Percentiles rank a stretch among this genome's conserved stretches.
phyloP scores from a whole-genome alignment of 1,139 yeast species.

The Debaryomyces udenii region DNA sequence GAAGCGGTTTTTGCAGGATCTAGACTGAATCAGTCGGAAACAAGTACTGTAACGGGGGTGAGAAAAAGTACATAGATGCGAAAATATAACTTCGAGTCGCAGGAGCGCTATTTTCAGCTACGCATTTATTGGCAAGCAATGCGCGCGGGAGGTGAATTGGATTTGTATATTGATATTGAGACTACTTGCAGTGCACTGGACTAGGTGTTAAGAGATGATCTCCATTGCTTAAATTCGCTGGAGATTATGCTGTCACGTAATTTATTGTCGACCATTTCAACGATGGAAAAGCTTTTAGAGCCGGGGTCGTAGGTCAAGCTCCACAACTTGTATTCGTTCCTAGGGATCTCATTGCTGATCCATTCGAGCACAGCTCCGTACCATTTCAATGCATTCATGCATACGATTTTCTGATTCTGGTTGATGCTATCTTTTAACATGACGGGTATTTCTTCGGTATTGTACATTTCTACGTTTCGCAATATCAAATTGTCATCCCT shows the following conservation, averaged over 20 bases:
- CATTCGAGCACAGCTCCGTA: constrained; percentile 85
- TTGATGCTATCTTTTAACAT: constrained; percentile 48
- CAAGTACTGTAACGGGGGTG: no score
- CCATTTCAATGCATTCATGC: constrained; percentile 80
- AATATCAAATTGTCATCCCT: constrained; percentile 72
- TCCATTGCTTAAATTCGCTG: constrained; percentile 64
- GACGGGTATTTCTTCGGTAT: constrained; percentile 78
- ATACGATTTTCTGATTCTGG: constrained; percentile 57
- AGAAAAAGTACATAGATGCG: no score
- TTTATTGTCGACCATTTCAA: constrained; percentile 31
- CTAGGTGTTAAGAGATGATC: constrained; percentile 27
- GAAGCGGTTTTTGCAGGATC: no score
- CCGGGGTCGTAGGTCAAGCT: constrained; percentile 40
- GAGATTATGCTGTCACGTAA: constrained; percentile 46
- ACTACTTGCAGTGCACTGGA: no score
- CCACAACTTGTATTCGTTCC: constrained; percentile 33
- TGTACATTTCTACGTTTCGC: constrained; percentile 69
- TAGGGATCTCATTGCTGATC: constrained; percentile 60
- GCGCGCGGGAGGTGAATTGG: no score
- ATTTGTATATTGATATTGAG: no score
- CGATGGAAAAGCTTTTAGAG: constrained; percentile 31
- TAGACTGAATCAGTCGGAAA: no score
- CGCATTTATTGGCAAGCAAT: no score
- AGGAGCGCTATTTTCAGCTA: no score
- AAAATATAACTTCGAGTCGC: no score